Percentiles rank a stretch among this genome's conserved stretches.
phyloP scores from a whole-genome alignment of 2,329 filamentous ascomycete genomes.

The Arthrocladium fulminans region DNA sequence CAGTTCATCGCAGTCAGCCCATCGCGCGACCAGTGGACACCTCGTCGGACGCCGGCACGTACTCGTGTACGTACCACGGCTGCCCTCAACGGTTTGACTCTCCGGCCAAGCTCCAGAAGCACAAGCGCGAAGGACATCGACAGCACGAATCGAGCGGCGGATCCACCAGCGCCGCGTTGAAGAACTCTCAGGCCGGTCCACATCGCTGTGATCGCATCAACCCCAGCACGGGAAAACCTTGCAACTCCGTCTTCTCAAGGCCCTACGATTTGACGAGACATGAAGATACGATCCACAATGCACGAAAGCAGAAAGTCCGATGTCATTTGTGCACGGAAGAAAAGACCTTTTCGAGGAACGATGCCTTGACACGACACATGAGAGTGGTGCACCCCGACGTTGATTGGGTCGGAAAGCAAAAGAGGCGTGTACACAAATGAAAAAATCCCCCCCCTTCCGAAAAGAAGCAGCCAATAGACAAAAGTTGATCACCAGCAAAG shows the following conservation, averaged over 20 bases:
- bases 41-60: slow-evolving; percentile 72
- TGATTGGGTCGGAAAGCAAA: slow-evolving; percentile 61
- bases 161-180: slow-evolving; percentile 38
- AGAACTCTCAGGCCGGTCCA: slow-evolving; percentile 84
- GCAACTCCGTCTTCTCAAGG: slow-evolving; percentile 86
- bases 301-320: slow-evolving; percentile 84
- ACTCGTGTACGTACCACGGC: slow-evolving; percentile 92
- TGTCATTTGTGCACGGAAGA: slow-evolving; percentile 91
- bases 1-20: slow-evolving; percentile 23
- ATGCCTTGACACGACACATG: slow-evolving; percentile 90
- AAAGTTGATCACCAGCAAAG: not conserved
- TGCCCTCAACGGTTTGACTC: slow-evolving; percentile 84
- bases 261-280: slow-evolving; percentile 95
- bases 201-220: slow-evolving; percentile 91
- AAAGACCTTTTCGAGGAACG: slow-evolving; percentile 92
- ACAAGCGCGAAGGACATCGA: slow-evolving; percentile 88
- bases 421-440: slow-evolving; percentile 18
- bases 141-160: slow-evolving; percentile 53
- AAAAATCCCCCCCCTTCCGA: too few species aligned
- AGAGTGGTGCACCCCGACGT: slow-evolving; percentile 87
- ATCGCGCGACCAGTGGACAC: slow-evolving; percentile 53
- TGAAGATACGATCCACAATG: slow-evolving; percentile 96
- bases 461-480: too few species aligned
- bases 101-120: slow-evolving; percentile 77
- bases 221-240: slow-evolving; percentile 87